phyloP scores from a whole-genome alignment of 1,139 yeast genomes.

The Waltiozyma solani region DNA sequence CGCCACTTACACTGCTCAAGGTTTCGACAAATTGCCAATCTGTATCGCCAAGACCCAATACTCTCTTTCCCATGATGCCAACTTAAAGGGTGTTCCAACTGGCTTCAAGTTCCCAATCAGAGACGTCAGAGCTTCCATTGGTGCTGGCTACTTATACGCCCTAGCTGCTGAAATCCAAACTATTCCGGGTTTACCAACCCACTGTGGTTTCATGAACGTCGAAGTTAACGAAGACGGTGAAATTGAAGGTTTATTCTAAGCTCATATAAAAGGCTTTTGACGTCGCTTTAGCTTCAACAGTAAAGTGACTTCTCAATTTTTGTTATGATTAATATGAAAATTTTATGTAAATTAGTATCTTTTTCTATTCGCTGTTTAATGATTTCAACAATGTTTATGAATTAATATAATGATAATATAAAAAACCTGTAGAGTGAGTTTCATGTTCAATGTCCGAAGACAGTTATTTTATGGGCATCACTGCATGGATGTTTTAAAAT shows the following conservation, averaged over 20 bases:
- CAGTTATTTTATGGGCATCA: too few relatives aligned
- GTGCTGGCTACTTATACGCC: constrained; percentile 79
- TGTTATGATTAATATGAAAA: too few relatives aligned
- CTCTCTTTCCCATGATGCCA: constrained; percentile 72
- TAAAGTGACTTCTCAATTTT: too few relatives aligned
- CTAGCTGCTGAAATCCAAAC: constrained; percentile 79
- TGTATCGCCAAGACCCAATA: constrained; percentile 83
- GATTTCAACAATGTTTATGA: too few relatives aligned
- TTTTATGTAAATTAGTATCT: too few relatives aligned
- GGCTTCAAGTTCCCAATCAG: constrained; percentile 73
- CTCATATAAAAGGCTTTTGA: too few relatives aligned
- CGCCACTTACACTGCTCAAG: constrained; percentile 78
- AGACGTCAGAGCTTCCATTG: constrained; percentile 72
- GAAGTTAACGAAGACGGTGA: constrained; percentile 74
- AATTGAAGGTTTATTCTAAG: constrained; percentile 75
- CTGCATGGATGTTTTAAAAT: too few relatives aligned
- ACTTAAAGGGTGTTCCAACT: constrained; percentile 74
- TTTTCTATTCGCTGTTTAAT: too few relatives aligned
- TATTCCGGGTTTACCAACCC: constrained; percentile 76
- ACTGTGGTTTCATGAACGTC: constrained; percentile 78
- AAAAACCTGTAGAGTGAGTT: too few relatives aligned
- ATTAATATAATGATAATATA: too few relatives aligned
- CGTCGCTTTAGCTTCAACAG: too few relatives aligned
- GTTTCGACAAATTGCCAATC: constrained; percentile 81
- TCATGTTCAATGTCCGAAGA: too few relatives aligned